Percentiles rank a stretch among this genome's conserved stretches.
Evolutionary conservation across 208 protist species (phyloP).

Genomic region (Herpetomonas samuelpessoai): DNA sequence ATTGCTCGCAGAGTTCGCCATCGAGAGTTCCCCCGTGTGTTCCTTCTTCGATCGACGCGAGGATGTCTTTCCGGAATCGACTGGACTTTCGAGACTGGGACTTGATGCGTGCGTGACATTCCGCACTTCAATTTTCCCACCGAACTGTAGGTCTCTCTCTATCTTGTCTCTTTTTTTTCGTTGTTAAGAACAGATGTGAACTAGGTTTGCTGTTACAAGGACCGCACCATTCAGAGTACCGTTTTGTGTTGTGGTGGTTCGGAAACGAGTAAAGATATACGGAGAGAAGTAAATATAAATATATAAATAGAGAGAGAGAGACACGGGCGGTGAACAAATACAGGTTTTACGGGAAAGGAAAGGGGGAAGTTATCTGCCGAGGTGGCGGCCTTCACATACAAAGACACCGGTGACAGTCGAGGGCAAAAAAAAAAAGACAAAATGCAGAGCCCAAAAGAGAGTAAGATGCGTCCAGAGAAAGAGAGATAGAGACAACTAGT

Average conservation of each 20-base stretch:
- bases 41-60: too few species aligned
- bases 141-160: too few species aligned
- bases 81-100: too few species aligned
- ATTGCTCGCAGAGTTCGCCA: too few species aligned
- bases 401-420: not conserved
- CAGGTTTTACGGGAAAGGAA: too few species aligned
- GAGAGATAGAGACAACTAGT: slow-evolving; percentile 12
- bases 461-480: slow-evolving; percentile 6
- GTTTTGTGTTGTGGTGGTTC: not conserved
- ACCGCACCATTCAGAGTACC: not conserved
- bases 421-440: slow-evolving; percentile 2
- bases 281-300: slow-evolving; percentile 10
- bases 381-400: not conserved
- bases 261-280: not conserved
- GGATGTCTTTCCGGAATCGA: too few species aligned
- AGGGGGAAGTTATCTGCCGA: not conserved
- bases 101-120: too few species aligned
- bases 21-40: too few species aligned
- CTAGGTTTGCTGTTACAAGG: too few species aligned
- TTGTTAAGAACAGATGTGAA: too few species aligned
- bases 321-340: not conserved
- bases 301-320: slow-evolving; percentile 4
- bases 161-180: too few species aligned
- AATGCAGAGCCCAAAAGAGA: slow-evolving; percentile 1
- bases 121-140: too few species aligned